Evolutionary conservation across 1,284 basidiomycete genomes (phyloP), one percentile per base, ranked within the genome.

Genomic region (Chalciporus sp.): DNA sequence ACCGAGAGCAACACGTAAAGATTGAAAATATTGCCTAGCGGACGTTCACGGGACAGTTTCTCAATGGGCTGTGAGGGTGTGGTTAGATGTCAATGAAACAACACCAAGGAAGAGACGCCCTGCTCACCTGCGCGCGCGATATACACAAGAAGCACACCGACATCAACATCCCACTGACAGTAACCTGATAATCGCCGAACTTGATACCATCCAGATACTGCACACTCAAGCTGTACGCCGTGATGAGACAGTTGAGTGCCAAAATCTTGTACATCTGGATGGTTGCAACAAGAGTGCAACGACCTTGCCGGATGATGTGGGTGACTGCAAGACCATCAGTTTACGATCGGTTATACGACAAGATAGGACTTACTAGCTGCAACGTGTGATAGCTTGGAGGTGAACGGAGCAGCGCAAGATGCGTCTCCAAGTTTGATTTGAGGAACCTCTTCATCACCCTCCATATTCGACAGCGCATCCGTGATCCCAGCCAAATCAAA

Each of bases 231-330:
- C 91, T 94, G 76, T 95, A 98, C 29, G 95, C 95, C 3, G 94
- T 96, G 70, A 98, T 98, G 40, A 98, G 78, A 70, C 95, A 97
- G 72, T 98, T 98, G 57, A 97, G 77, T 2, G 95, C 95, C 37
- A 98, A 79, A 62, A 98, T 98, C 79, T 97, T 97, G 86, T 97
- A 98, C 95, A 98, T 98, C 75, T 98, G 95, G 54, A 95, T 91
- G 1, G 95, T 98, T 1, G 95, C 95, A 42, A 98, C 95, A 14
- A 98, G 85, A 0, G 95, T 98, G 76, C 95, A 97, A 43, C 95
- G 90, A 20, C 95, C 95, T 75, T 98, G 95, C 42, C 95, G 87
- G 63, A 98, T 96, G 69, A 98, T 97, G 70, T 95, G 94, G 27
- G 92, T 89, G 65, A 97, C 92, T 93, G 59, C 7, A 56, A 1